Evolutionary conservation across 768 basidiomycete genomes (phyloP).

Genomic region (Mycena haematopus): DNA sequence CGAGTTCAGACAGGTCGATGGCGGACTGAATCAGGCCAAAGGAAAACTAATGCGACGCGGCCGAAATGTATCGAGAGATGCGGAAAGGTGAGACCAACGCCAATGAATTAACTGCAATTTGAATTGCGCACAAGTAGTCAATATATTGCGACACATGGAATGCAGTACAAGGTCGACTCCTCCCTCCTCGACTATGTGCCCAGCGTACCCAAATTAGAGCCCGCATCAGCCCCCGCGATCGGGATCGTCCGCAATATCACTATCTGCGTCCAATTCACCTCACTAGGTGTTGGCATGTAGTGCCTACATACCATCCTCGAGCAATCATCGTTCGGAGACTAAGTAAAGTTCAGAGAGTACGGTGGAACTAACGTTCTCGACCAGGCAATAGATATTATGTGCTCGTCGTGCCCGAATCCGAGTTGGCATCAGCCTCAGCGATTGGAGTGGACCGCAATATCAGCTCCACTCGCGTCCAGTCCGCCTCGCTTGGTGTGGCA

Average conservation of each 20-base stretch:
- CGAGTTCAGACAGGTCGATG: not conserved
- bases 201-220: no score
- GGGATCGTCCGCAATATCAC: no score
- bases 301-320: no score
- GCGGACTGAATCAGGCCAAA: not conserved
- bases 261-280: no score
- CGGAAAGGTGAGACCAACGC: not conserved
- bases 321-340: no score
- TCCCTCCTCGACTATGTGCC: no score
- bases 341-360: no score
- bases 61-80: not conserved
- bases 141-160: not conserved
- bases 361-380: not conserved
- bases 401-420: not conserved
- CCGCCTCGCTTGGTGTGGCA: not conserved
- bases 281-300: no score
- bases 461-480: constrained; percentile 18
- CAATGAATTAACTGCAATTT: not conserved
- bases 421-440: not conserved
- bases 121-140: not conserved
- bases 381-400: constrained; percentile 2
- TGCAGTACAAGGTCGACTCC: not conserved
- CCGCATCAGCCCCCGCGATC: no score
- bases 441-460: constrained; percentile 10
- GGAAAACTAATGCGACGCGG: not conserved